Evolutionary conservation across 1,139 yeast species (phyloP), one percentile per base, ranked within the genome.

Genomic region (Sugiyamaella novakii): DNA sequence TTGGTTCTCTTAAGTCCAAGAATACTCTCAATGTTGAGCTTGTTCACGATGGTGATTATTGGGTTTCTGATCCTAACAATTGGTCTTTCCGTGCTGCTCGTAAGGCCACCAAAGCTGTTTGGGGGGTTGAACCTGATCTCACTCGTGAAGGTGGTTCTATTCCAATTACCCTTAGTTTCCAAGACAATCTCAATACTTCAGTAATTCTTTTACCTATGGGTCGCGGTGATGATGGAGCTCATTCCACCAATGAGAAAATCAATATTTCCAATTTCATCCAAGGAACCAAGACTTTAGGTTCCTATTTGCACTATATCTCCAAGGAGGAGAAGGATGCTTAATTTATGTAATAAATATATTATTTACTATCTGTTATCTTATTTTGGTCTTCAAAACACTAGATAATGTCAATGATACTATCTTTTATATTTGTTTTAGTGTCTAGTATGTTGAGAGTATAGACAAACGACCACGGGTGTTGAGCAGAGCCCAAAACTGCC

Each of bases 91-190:
- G 91, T 41, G 98, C 98, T 51, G 99, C 98, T 38, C 81, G 88
- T 49, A 81, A 83, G 66, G 98, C 98, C 49, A 92, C 98, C 45
- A 83, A 89, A 71, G 83, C 84, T 50, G 98, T 94, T 28, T 92
- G 96, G 94, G 84, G 87, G 54, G 81, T 91, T 48, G 94, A 87
- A 54, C 98, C 98, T 34, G 98, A 94, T 70, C 81, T 87, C 67
- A 94, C 98, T 49, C 84, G 98, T 75, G 98, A 92, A 74, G 98
- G 98, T 65, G 98, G 98, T 27, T 89, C 97, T 3, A 92, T 92
- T 64, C 98, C 98, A 59, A 89, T 92, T 66, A 91, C 98, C 34
- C 74, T 92, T 60, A 83, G 95, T 43, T 92, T 92, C 72, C 96
- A 92, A 74, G 77, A 88, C 63, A 82, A 83, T 65, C 79, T 92